A percentile compares a stretch with the other conserved stretches of the same genome.
These are phyloP conservation scores for Bruguiera gymnorhiza DNA, from an alignment of 345 rosid species.

Conservation along the genomic window DNA sequence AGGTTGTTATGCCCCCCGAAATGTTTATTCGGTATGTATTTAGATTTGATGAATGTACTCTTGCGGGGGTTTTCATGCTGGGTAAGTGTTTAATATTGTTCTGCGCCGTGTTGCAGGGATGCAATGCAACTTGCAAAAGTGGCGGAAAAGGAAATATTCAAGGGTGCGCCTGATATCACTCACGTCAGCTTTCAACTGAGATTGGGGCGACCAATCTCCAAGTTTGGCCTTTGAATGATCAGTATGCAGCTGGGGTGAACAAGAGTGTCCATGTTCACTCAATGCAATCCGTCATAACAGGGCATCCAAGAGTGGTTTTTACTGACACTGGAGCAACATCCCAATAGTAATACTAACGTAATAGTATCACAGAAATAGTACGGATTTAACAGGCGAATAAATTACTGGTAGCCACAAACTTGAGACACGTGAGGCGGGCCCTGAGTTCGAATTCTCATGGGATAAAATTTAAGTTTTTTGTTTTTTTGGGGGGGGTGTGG, in stretches of 20 bases:
- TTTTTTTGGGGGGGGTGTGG: too few species aligned
- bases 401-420: too few species aligned
- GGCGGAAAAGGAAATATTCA: constrained; percentile 55
- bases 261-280: too few species aligned
- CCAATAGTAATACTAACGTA: too few species aligned
- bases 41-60: not conserved
- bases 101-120: constrained; percentile 33
- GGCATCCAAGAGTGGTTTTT: too few species aligned
- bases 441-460: too few species aligned
- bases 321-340: too few species aligned
- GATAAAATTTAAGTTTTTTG: too few species aligned
- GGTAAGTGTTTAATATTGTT: not conserved
- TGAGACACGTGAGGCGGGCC: too few species aligned
- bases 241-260: not conserved
- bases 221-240: not conserved
- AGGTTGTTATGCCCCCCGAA: constrained; percentile 40
- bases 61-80: not conserved
- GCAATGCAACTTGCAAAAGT: constrained; percentile 56
- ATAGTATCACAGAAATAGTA: too few species aligned
- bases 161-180: constrained; percentile 39
- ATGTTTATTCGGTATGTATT: constrained; percentile 28
- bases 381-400: too few species aligned
- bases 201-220: constrained; percentile 37
- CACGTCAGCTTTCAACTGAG: constrained; percentile 55
- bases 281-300: too few species aligned